phyloP scores from a whole-genome alignment of 371 early-diverging fungal genomes.

The Mortierella sp. region DNA sequence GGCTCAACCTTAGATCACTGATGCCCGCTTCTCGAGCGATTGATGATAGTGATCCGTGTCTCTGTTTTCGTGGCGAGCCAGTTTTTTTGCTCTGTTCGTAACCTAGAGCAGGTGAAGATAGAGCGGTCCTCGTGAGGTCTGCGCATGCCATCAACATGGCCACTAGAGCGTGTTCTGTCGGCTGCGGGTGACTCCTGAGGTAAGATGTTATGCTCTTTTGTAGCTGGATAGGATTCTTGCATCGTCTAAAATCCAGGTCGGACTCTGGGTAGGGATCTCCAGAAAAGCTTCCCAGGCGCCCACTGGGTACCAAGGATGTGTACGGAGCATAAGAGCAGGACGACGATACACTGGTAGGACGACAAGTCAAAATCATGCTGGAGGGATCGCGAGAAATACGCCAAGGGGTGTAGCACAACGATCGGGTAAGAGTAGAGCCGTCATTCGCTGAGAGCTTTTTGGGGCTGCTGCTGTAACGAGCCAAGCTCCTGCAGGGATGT shows the following conservation, averaged over 20 bases:
- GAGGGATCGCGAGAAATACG: no score
- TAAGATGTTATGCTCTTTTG: constrained; percentile 35
- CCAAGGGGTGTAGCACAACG: no score
- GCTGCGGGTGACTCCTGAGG: constrained; percentile 35
- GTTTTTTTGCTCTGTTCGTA: background rate
- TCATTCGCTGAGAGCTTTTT: no score
- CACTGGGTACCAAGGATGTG: background rate
- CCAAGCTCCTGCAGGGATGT: no score
- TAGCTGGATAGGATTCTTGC: constrained; percentile 43
- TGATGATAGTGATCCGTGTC: background rate
- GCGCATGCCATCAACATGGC: constrained; percentile 38
- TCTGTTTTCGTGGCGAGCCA: background rate
- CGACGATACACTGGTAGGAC: no score
- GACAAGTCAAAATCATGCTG: no score
- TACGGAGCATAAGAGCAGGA: background rate
- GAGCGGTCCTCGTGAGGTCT: constrained; percentile 2
- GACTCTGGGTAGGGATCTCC: constrained; percentile 2
- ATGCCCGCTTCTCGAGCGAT: background rate
- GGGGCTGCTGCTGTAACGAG: no score
- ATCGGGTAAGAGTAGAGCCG: no score
- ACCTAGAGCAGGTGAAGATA: background rate
- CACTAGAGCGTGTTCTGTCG: constrained; percentile 29
- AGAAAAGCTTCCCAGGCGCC: background rate
- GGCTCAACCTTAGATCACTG: constrained; percentile 1
- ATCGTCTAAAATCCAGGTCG: constrained; percentile 16